phyloP scores from a whole-genome alignment of 2,329 filamentous ascomycete genomes.

The Magnaporthales sp. region DNA sequence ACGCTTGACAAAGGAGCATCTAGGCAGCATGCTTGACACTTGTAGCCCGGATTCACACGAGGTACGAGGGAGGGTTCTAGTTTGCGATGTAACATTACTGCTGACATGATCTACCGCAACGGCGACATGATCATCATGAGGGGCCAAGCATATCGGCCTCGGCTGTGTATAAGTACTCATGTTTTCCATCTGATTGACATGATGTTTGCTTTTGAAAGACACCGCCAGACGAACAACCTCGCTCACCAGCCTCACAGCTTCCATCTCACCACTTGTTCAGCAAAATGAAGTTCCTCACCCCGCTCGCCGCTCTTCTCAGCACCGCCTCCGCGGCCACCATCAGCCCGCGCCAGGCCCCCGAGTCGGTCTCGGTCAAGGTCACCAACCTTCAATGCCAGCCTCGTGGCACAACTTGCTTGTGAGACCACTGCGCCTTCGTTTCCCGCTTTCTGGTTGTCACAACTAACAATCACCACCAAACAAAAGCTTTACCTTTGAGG shows the following conservation, averaged over 20 bases:
- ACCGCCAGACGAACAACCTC: not conserved
- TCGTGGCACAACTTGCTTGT: constrained; percentile 5
- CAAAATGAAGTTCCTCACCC: constrained; percentile 10
- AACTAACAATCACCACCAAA: not conserved
- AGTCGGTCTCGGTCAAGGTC: constrained; percentile 2
- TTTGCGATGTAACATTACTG: not conserved
- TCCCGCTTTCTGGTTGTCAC: not conserved
- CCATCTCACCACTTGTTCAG: not conserved
- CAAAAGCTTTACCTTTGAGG: constrained; percentile 4
- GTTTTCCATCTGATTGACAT: not conserved
- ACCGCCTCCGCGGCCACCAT: constrained; percentile 8
- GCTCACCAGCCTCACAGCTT: not conserved
- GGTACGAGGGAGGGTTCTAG: not conserved
- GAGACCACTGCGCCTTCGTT: not conserved
- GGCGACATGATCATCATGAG: not conserved
- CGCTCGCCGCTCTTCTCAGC: constrained; percentile 7
- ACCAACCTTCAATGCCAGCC: constrained; percentile 5
- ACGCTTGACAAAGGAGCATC: not conserved
- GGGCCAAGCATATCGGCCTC: not conserved
- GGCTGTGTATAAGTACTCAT: not conserved
- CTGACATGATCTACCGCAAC: not conserved
- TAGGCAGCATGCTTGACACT: not conserved
- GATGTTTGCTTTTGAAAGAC: not conserved
- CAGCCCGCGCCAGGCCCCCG: constrained; percentile 9
- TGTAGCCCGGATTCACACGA: not conserved